A percentile compares a stretch with the other conserved stretches of the same genome.
These are phyloP conservation scores for Hypoxylon rubiginosum DNA, from an alignment of 2,329 filamentous ascomycete species.

Conservation along the genomic window DNA sequence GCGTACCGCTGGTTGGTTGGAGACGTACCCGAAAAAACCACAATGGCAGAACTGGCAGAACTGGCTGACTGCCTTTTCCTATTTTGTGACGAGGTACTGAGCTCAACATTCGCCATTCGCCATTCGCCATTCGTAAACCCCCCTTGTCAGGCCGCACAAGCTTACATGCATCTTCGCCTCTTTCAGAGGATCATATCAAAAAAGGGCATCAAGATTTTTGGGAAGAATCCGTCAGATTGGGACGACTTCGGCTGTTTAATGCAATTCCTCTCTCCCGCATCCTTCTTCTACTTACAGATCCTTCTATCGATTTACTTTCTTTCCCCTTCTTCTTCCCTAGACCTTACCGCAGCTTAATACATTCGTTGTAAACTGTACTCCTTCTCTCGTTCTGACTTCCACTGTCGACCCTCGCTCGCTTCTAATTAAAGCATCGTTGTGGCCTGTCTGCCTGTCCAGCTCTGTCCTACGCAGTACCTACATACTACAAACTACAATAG, in stretches of 20 bases:
- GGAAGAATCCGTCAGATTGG: slow-evolving; percentile 34
- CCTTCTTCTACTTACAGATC: background rate
- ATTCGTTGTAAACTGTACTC: slow-evolving; percentile 11
- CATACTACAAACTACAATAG: too few species aligned
- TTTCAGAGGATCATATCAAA: slow-evolving; percentile 16
- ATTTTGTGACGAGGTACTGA: slow-evolving; percentile 1
- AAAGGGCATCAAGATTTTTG: slow-evolving; percentile 24
- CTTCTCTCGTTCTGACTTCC: slow-evolving; percentile 15
- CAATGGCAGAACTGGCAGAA: too few species aligned
- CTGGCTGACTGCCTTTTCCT: slow-evolving; percentile 1
- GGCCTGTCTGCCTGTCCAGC: too few species aligned
- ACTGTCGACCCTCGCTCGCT: slow-evolving; percentile 19
- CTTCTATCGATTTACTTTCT: background rate
- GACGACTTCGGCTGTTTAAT: slow-evolving; percentile 36
- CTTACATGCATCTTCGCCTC: slow-evolving; percentile 40
- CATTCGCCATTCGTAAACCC: slow-evolving; percentile 30
- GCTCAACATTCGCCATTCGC: slow-evolving; percentile 30
- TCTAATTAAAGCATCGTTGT: slow-evolving; percentile 14
- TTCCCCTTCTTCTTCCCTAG: slow-evolving; percentile 3
- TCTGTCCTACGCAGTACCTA: slow-evolving; percentile 9
- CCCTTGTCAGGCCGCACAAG: slow-evolving; percentile 41
- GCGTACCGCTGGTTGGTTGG: background rate
- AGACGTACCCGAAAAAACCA: background rate
- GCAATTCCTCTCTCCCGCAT: slow-evolving; percentile 23
- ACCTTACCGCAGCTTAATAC: slow-evolving; percentile 5